Conservation (phyloP, 306 rosid species). For the barrel medic (Medicago truncatula) region DNA sequence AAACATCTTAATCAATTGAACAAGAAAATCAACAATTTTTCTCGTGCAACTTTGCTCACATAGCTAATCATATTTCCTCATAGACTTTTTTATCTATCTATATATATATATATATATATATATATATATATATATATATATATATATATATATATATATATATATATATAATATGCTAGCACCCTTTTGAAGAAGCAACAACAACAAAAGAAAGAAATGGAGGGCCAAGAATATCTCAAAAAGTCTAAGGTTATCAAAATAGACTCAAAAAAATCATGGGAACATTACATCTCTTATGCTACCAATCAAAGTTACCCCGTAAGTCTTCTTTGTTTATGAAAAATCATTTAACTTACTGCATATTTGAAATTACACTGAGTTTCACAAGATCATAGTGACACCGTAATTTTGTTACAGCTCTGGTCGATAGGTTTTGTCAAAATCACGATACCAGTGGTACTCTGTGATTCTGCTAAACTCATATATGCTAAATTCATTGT, state of each 20-base stretch:
- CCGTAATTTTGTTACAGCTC: too few relatives aligned
- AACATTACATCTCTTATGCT: conserved; percentile 46
- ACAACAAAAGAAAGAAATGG: conserved; percentile 42
- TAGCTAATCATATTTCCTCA: conserved; percentile 27
- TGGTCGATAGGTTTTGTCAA: too few relatives aligned
- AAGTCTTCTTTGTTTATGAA: conserved; percentile 36
- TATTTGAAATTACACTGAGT: too few relatives aligned
- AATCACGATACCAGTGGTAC: too few relatives aligned
- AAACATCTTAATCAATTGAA: conserved; percentile 16
- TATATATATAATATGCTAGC: neutral
- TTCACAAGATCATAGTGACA: too few relatives aligned
- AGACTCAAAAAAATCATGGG: conserved; percentile 53
- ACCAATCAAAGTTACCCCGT: conserved; percentile 47
- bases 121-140: neutral
- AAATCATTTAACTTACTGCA: neutral
- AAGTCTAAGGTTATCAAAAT: conserved; percentile 58
- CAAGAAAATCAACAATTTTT: conserved; percentile 1
- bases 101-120: neutral
- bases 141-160: neutral
- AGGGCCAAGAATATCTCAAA: conserved; percentile 40
- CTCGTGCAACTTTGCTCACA: neutral
- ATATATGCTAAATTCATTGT: too few relatives aligned
- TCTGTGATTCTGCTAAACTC: too few relatives aligned
- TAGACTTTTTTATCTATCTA: neutral
- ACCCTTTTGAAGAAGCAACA: conserved; percentile 25